A percentile compares a stretch with the other conserved stretches of the same genome.
Evolutionary conservation across 352 stramenopile genomes (phyloP).

Genomic region (Pythium myriotylum): DNA sequence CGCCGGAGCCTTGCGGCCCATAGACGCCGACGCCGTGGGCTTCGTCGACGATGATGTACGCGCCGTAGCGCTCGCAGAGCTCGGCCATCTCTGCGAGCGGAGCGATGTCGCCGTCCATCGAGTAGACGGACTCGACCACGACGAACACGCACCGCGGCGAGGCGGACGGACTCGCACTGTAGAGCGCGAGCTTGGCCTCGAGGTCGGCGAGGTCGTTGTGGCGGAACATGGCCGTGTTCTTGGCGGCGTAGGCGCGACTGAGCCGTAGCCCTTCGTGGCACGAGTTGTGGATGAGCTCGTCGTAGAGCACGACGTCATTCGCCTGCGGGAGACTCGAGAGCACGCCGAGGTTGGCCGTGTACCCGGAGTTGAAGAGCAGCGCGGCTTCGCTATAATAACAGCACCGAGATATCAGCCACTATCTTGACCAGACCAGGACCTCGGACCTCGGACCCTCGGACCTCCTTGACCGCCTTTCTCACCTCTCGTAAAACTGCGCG

Average conservation of each 20-base stretch:
- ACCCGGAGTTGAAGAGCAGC: slow-evolving; percentile 97
- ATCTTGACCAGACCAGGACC: background rate
- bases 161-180: slow-evolving; percentile 6
- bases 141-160: slow-evolving; percentile 81
- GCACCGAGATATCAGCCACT: background rate
- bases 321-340: slow-evolving; percentile 90
- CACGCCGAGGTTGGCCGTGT: slow-evolving; percentile 95
- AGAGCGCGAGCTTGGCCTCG: slow-evolving; percentile 53
- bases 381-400: slow-evolving; percentile 65
- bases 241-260: slow-evolving; percentile 61
- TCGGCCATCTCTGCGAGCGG: slow-evolving; percentile 86
- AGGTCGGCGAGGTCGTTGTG: slow-evolving; percentile 94
- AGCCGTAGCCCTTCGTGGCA: slow-evolving; percentile 93
- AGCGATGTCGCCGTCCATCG: slow-evolving; percentile 97
- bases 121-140: slow-evolving; percentile 98
- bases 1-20: slow-evolving; percentile 72
- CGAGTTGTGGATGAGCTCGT: slow-evolving; percentile 97
- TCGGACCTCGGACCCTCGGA: no score
- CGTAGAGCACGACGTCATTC: slow-evolving; percentile 93
- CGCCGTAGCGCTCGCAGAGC: slow-evolving; percentile 77
- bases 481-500: slow-evolving; percentile 88
- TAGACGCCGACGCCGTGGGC: slow-evolving; percentile 94
- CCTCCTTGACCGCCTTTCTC: background rate
- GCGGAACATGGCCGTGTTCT: slow-evolving; percentile 62
- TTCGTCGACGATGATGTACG: slow-evolving; percentile 96